A percentile compares a stretch with the other conserved stretches of the same genome.
These are phyloP conservation scores for Calocybe gambosa DNA, from an alignment of 1,284 basidiomycete genomes.

Conservation along the genomic window DNA sequence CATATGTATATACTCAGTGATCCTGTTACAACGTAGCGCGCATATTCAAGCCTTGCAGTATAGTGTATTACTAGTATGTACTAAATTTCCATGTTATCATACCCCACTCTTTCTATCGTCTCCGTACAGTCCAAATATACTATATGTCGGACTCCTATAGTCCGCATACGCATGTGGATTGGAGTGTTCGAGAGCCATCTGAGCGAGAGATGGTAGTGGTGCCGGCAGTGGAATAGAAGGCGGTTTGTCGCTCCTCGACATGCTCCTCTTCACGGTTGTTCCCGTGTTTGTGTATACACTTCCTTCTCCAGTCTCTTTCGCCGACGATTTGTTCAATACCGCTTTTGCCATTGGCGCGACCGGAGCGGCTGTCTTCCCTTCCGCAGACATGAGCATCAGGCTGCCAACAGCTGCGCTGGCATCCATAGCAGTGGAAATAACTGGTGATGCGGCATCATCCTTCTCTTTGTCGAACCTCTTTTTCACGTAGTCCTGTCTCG, in stretches of 20 bases:
- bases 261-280: conserved; percentile 14
- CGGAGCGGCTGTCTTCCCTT: conserved; percentile 17
- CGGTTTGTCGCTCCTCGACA: conserved; percentile 43
- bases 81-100: conserved; percentile 16
- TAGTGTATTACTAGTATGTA: conserved; percentile 6
- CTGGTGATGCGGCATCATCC: conserved; percentile 13
- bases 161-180: conserved; percentile 56
- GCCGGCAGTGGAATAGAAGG: conserved; percentile 74
- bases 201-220: conserved; percentile 63
- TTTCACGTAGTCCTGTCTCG: conserved; percentile 17
- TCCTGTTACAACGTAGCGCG: neutral
- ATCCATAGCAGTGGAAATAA: conserved; percentile 28
- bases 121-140: conserved; percentile 70
- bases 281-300: neutral
- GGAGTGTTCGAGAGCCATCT: conserved; percentile 65
- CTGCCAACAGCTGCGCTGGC: conserved; percentile 48
- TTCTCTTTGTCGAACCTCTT: conserved; percentile 19
- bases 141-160: conserved; percentile 75
- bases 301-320: neutral
- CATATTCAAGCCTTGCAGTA: too few species aligned
- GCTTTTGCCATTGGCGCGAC: conserved; percentile 13
- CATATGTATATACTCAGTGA: neutral
- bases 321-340: conserved; percentile 2
- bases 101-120: conserved; percentile 51
- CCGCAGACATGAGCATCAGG: conserved; percentile 43